Conservation (phyloP, 129 eudicot species). For the sunflower (Helianthus annuus) region DNA sequence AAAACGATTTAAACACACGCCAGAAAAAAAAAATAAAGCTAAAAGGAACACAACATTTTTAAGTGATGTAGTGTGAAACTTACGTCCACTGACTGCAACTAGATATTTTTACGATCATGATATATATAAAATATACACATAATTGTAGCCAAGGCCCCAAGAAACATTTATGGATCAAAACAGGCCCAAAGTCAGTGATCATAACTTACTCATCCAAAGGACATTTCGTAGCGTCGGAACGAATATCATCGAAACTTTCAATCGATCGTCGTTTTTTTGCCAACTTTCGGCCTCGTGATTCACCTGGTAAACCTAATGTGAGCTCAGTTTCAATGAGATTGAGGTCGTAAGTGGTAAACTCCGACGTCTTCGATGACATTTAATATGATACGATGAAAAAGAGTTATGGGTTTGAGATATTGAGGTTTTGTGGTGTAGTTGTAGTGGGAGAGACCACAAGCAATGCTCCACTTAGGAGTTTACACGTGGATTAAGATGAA, state of each 20-base stretch:
- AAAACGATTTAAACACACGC: too few relatives aligned
- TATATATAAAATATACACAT: too few relatives aligned
- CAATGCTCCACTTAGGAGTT: constrained; percentile 5
- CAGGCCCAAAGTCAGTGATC: background rate
- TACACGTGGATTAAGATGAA: constrained; percentile 27
- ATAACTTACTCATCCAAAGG: constrained; percentile 45
- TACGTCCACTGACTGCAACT: too few relatives aligned
- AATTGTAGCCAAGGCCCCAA: too few relatives aligned
- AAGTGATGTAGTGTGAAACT: too few relatives aligned
- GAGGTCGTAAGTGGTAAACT: constrained; percentile 16
- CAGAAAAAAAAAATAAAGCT: too few relatives aligned
- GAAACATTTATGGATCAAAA: too few relatives aligned
- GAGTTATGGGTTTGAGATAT: background rate
- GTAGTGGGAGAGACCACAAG: constrained; percentile 16
- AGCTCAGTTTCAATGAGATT: constrained; percentile 60
- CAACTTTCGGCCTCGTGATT: background rate
- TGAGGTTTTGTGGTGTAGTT: background rate
- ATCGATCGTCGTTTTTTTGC: constrained; percentile 37
- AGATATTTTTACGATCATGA: too few relatives aligned
- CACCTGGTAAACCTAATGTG: constrained; percentile 66
- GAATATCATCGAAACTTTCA: background rate
- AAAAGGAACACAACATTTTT: too few relatives aligned
- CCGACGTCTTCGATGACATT: constrained; percentile 28
- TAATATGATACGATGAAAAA: background rate
- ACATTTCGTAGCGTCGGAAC: constrained; percentile 30